Evolutionary conservation across 768 basidiomycete species (phyloP), one percentile per base, ranked within the genome.

Genomic region (Agrocybe chaxingu): DNA sequence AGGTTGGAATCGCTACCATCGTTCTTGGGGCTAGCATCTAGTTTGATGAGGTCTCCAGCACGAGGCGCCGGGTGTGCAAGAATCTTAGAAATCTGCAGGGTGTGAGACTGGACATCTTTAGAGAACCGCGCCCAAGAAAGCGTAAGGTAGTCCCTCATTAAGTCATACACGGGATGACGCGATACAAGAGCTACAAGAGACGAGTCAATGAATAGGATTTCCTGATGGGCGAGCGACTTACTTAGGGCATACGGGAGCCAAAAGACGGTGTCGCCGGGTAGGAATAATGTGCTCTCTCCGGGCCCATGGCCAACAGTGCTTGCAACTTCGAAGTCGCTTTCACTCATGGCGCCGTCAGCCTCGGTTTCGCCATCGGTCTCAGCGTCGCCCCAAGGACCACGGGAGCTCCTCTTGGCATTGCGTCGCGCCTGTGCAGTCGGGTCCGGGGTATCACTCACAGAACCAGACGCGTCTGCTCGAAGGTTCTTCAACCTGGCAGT

Each of bases 111-210:
- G 3, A 95, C 92, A 60, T 96, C 92, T 69, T 95, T 95, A 47
- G 89, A 89, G 71, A 92, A 93, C 43, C 90, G 85, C 12, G 92
- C 92, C 92, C 92, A 95, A 3, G 88, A 91, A 40, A 97, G 83
- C n/a, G 93, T 93, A 39, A 98, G 80, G 62, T 91, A 95, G 70
- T 98, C 95, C 47, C 89, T 81, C 89, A 98, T 92, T 48, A 96
- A 77, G 63, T 95, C 92, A 70, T 95, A 97, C 56, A 97, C 90
- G 0, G 94, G 94, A 66, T 91, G 89, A 18, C 91, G 85, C 42
- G 94, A 96, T 29, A 94, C 92, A 61, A 92, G 77, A 11, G 87
- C 89, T 90, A 57, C n/a, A 38, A 52, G 45, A 42, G 29, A 9
- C 4, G 24, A 47, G 9, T 54, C 39, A 32, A 57, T 24, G 64